phyloP scores from a whole-genome alignment of 2,329 filamentous ascomycete genomes.

The Neonectria magnoliae region DNA sequence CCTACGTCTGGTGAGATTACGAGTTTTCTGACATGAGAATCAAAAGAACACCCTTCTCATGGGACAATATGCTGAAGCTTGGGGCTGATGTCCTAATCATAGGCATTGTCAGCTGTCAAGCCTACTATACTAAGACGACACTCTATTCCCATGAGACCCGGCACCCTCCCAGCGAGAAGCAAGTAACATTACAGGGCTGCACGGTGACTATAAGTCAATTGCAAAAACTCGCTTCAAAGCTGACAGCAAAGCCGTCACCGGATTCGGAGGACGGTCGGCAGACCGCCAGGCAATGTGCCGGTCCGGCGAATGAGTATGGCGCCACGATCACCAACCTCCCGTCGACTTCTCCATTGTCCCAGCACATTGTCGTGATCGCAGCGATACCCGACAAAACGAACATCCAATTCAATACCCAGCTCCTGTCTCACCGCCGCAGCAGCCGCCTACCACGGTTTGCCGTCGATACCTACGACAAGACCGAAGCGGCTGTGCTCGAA shows the following conservation, averaged over 20 bases:
- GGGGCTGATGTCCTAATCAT: too few relatives aligned
- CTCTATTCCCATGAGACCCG: too few relatives aligned
- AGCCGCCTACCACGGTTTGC: conserved; percentile 62
- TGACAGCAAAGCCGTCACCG: conserved; percentile 4
- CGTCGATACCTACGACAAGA: conserved; percentile 65
- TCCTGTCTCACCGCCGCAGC: conserved; percentile 51
- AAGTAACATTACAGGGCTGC: background rate
- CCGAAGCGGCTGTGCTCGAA: conserved; percentile 64
- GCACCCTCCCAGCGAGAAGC: too few relatives aligned
- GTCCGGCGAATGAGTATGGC: conserved; percentile 68
- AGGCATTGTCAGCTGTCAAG: too few relatives aligned
- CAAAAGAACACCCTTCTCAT: too few relatives aligned
- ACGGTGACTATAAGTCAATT: background rate
- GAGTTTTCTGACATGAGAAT: too few relatives aligned
- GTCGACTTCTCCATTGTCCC: conserved; percentile 64
- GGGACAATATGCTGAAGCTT: too few relatives aligned
- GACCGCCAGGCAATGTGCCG: conserved; percentile 66
- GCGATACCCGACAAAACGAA: conserved; percentile 64
- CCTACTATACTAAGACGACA: too few relatives aligned
- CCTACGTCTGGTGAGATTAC: too few relatives aligned
- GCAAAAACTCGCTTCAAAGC: conserved; percentile 15
- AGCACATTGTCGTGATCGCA: conserved; percentile 71
- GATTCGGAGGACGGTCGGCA: conserved; percentile 15
- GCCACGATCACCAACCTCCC: conserved; percentile 67
- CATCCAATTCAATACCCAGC: conserved; percentile 58